Conservation (phyloP, 345 rosid species). For the Toxicodendron radicans region DNA sequence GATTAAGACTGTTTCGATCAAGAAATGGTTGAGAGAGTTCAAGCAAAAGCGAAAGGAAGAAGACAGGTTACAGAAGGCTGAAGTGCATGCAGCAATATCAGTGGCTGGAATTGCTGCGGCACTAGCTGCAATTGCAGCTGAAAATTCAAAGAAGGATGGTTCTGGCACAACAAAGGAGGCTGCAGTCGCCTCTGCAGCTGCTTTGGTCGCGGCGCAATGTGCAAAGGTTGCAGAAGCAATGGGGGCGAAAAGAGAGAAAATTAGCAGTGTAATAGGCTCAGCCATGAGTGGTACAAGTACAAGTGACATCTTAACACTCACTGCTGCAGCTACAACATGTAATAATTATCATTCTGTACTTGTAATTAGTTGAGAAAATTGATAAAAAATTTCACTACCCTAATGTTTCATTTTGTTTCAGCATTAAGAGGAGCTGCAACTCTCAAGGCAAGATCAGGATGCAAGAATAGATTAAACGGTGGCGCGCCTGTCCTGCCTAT, state of each 20-base stretch:
- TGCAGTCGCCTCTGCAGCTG: conserved; percentile 86
- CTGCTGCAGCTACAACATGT: conserved; percentile 92
- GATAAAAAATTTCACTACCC: not conserved
- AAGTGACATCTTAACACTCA: conserved; percentile 80
- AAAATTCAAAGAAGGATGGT: conserved; percentile 39
- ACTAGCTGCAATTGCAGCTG: conserved; percentile 76
- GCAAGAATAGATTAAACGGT: conserved; percentile 58
- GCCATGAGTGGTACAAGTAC: conserved; percentile 71
- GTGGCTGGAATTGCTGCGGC: conserved; percentile 90
- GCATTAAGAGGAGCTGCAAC: conserved; percentile 88
- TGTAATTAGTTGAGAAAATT: too few relatives aligned
- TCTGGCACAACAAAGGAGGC: conserved; percentile 45
- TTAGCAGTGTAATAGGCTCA: conserved; percentile 60
- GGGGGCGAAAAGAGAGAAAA: conserved; percentile 84
- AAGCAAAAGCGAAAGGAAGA: conserved; percentile 79
- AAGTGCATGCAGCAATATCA: conserved; percentile 89
- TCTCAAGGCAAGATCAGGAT: conserved; percentile 76
- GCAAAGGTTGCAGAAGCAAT: conserved; percentile 80
- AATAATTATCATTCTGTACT: conserved; percentile 29
- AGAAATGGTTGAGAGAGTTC: conserved; percentile 83
- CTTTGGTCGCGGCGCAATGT: conserved; percentile 83
- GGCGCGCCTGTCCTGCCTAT: conserved; percentile 67
- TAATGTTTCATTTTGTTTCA: conserved; percentile 17
- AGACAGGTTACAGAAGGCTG: conserved; percentile 70
- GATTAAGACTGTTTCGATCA: conserved; percentile 51